Base-by-base conservation (phyloP, 2,329 filamentous ascomycete genomes). In the Penicillium sp. region DNA sequence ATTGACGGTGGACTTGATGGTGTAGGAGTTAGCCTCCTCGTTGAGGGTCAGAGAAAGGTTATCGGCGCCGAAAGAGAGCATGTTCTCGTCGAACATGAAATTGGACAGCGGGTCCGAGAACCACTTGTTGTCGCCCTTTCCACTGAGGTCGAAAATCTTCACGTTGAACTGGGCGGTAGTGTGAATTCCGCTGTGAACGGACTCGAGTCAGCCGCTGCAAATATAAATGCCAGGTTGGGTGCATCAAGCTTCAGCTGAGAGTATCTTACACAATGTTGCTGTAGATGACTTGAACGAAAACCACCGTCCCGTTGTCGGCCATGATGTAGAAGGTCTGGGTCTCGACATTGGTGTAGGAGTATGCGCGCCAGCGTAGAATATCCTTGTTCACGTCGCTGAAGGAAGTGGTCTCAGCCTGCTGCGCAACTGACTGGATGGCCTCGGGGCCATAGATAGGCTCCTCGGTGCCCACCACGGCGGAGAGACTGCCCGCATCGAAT, bases 311-410 rank as follows among this genome's bases (percentile, higher is more conserved):
- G 56, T 79, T 84, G 59, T 96, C 89, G 52, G 88, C 81, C 75
- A 87, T 87, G 68, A 97, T 77, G 78, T 99, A 99, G 78, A 97
- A 99, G 59, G 84, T 91, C 79, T 97, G 89, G 29, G 91, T 97
- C 81, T 99, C 94, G 65, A 97, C 94, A 68, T 84, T 89, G 60
- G 94, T 97, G 67, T 86, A 88, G 63, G 91, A 87, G 79, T 91
- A 83, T 26, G 82, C 84, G 66, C 80, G 78, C 94, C 94, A 99
- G 79, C 87, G 89, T 69, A 96, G 75, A 72, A 95, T 87, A 42
- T 91, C 81, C 66, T 86, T 88, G 61, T 80, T 84, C 65, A 91
- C 76, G 73, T 94, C 90, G 48, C 90, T 92, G 74, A 88, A 96
- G 46, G 91, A 88, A 26, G 84, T 89, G 56, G 83, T 83, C 73